Conservation (phyloP, 495 filamentous ascomycete genomes). For the Talaromyces borbonicus region DNA sequence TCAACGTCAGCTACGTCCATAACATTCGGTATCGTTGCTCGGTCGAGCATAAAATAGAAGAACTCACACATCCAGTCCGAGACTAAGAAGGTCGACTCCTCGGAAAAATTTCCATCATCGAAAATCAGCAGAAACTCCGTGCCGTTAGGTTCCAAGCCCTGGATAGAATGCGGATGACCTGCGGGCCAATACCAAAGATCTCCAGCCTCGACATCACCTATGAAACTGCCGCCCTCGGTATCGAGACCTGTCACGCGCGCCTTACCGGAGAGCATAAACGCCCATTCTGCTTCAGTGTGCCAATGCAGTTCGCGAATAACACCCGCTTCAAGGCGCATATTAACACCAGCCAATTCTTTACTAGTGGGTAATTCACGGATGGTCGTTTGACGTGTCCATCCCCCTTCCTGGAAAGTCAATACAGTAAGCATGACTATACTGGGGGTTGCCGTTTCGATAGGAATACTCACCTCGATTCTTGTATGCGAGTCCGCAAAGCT, state of each 20-base stretch:
- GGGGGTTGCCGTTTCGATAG: not conserved
- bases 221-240: constrained; percentile 56
- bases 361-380: constrained; percentile 49
- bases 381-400: constrained; percentile 60
- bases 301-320: constrained; percentile 67
- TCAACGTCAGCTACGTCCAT: constrained; percentile 2
- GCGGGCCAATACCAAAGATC: constrained; percentile 72
- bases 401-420: constrained; percentile 43
- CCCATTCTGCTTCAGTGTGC: constrained; percentile 67
- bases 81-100: constrained; percentile 60
- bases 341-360: constrained; percentile 52
- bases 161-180: constrained; percentile 59
- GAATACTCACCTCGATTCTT: constrained; percentile 45
- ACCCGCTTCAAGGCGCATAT: constrained; percentile 56
- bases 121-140: constrained; percentile 65
- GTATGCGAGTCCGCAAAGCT: constrained; percentile 59
- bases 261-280: constrained; percentile 50
- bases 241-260: constrained; percentile 57
- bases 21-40: not conserved
- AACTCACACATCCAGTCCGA: constrained; percentile 54
- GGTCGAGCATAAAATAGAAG: not conserved
- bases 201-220: constrained; percentile 58
- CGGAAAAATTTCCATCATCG: constrained; percentile 57
- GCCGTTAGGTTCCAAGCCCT: constrained; percentile 54
- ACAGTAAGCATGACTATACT: not conserved